Percentiles rank a stretch among this genome's conserved stretches.
Evolutionary conservation across 768 basidiomycete genomes (phyloP).

Genomic region (Coprinopsis strossmayeri): DNA sequence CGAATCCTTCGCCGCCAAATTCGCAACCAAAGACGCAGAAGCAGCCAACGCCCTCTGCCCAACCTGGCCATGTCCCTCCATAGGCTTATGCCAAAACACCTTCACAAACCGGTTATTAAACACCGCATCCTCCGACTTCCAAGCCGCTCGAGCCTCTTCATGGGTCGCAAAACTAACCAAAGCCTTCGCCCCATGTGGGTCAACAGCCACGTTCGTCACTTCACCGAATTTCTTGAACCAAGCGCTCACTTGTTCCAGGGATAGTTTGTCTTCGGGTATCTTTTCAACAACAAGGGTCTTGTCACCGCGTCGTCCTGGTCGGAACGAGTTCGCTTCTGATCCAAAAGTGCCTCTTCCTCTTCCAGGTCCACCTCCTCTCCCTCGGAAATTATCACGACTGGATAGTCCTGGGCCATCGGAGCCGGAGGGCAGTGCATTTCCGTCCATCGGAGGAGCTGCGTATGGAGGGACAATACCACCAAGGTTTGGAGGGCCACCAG

Average conservation of each 20-base stretch:
- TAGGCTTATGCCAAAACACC: constrained; percentile 90
- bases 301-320: constrained; percentile 59
- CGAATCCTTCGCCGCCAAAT: constrained; percentile 41
- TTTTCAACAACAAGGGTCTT: constrained; percentile 91
- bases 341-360: constrained; percentile 55
- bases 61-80: constrained; percentile 82
- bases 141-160: constrained; percentile 79
- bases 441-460: constrained; percentile 17
- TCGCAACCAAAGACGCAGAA: constrained; percentile 70
- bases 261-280: constrained; percentile 81
- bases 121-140: constrained; percentile 93
- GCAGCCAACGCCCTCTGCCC: constrained; percentile 78
- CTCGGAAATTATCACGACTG: constrained; percentile 19
- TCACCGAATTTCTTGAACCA: constrained; percentile 93
- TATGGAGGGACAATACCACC: constrained; percentile 7
- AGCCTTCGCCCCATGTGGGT: constrained; percentile 67
- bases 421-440: not conserved
- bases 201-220: constrained; percentile 89
- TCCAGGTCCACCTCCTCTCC: constrained; percentile 31
- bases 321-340: constrained; percentile 60
- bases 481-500: not conserved
- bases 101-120: constrained; percentile 94
- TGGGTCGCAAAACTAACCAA: constrained; percentile 83
- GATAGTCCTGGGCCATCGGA: constrained; percentile 10
- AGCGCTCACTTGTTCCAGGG: constrained; percentile 68